Conservation (phyloP, 345 rosid genomes). For the Hibiscus syriacus region DNA sequence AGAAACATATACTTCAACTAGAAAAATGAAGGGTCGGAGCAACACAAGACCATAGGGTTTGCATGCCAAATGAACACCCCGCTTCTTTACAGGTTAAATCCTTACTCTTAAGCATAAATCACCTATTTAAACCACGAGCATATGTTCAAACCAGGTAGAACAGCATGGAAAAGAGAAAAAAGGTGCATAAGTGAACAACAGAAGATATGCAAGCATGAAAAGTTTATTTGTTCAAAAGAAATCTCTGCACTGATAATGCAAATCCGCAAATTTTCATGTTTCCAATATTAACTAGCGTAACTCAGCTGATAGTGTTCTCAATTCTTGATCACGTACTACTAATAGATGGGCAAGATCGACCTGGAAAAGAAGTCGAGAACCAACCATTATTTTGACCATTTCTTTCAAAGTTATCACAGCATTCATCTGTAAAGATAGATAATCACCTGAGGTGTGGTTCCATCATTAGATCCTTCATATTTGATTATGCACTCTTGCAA, state of each 20-base stretch:
- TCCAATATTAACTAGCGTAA: background rate
- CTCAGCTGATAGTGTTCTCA: constrained; percentile 88
- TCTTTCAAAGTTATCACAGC: background rate
- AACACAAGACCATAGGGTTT: background rate
- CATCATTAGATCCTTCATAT: constrained; percentile 76
- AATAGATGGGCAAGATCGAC: constrained; percentile 89
- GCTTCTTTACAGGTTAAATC: background rate
- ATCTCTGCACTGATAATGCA: background rate
- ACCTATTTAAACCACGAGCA: background rate
- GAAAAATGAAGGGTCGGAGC: background rate
- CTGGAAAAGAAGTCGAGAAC: constrained; percentile 31
- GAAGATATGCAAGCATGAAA: background rate
- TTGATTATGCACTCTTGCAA: constrained; percentile 87
- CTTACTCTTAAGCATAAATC: background rate
- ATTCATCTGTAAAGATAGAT: background rate
- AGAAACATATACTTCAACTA: background rate
- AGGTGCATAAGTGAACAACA: background rate
- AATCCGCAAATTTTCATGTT: background rate
- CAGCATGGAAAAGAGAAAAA: background rate
- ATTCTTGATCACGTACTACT: constrained; percentile 89
- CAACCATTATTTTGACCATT: background rate
- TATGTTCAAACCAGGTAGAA: background rate
- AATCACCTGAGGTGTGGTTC: constrained; percentile 80
- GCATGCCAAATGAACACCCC: background rate
- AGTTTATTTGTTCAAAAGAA: constrained; percentile 27